Evolutionary conservation across 2,329 filamentous ascomycete genomes (phyloP).

Genomic region (Xylariaceae sp.): DNA sequence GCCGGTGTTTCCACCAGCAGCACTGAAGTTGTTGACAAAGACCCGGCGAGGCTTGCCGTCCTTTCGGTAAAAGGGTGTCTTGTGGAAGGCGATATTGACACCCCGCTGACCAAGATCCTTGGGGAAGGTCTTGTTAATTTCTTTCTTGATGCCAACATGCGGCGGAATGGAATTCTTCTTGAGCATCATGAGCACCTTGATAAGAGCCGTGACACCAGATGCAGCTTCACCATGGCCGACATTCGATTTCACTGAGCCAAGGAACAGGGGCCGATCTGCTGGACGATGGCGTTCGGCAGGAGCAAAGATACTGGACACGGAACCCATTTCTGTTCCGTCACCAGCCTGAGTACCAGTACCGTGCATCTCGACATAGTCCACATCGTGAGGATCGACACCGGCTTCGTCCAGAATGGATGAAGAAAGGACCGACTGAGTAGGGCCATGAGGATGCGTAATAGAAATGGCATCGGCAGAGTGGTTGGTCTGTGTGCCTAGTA

Average conservation of each 20-base stretch:
- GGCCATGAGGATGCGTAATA: constrained; percentile 77
- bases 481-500: constrained; percentile 71
- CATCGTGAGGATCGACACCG: constrained; percentile 67
- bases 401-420: constrained; percentile 65
- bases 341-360: constrained; percentile 83
- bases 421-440: constrained; percentile 68
- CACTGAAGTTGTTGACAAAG: constrained; percentile 65
- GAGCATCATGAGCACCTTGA: constrained; percentile 62
- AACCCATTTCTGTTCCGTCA: constrained; percentile 76
- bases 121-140: constrained; percentile 57
- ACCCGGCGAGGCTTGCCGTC: constrained; percentile 44
- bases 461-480: constrained; percentile 77
- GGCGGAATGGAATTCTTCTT: constrained; percentile 58
- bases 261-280: constrained; percentile 48
- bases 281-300: constrained; percentile 43
- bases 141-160: constrained; percentile 61
- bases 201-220: constrained; percentile 56
- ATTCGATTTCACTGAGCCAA: constrained; percentile 61
- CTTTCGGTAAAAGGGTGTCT: constrained; percentile 45
- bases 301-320: constrained; percentile 56
- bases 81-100: constrained; percentile 52
- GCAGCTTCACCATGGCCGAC: constrained; percentile 59
- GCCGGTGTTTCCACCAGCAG: constrained; percentile 66
- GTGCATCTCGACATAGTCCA: constrained; percentile 86
- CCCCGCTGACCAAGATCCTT: constrained; percentile 52